A percentile compares a stretch with the other conserved stretches of the same genome.
phyloP scores from a whole-genome alignment of 192 early-diverging fungal species.

The Backusella circina region DNA sequence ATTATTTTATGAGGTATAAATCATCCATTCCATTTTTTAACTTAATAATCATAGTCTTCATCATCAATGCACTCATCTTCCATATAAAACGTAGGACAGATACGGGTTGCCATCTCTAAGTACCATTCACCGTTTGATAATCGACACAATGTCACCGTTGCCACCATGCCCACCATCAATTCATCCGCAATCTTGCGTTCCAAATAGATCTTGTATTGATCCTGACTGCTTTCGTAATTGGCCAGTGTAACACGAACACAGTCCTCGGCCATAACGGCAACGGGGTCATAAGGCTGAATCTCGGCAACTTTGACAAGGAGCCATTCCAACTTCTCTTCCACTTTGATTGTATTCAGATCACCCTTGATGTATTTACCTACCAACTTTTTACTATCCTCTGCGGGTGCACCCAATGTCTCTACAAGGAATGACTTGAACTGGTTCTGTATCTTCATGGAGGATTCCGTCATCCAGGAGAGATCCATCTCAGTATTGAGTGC shows the following conservation, averaged over 20 bases:
- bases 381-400: not conserved
- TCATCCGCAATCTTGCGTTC: conserved; percentile 23
- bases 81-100: conserved; percentile 32
- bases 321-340: not conserved
- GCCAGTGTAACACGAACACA: not conserved
- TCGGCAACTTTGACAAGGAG: conserved; percentile 1
- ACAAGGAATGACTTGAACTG: conserved; percentile 6
- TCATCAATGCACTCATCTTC: conserved; percentile 24
- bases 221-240: not conserved
- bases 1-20: too few species aligned
- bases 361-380: not conserved
- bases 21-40: not conserved
- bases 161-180: conserved; percentile 20
- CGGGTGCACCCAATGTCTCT: conserved; percentile 10
- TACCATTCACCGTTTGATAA: conserved; percentile 26
- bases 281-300: not conserved
- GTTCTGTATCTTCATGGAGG: not conserved
- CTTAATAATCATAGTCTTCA: conserved; percentile 13
- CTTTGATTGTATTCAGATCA: not conserved
- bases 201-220: conserved; percentile 11
- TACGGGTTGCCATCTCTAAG: conserved; percentile 4
- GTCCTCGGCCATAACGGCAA: not conserved
- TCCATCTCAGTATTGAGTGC: conserved; percentile 28
- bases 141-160: conserved; percentile 14
- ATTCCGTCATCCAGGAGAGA: not conserved